Base-by-base conservation (phyloP, 2,329 filamentous ascomycete species). In the Claviceps cyperi region DNA sequence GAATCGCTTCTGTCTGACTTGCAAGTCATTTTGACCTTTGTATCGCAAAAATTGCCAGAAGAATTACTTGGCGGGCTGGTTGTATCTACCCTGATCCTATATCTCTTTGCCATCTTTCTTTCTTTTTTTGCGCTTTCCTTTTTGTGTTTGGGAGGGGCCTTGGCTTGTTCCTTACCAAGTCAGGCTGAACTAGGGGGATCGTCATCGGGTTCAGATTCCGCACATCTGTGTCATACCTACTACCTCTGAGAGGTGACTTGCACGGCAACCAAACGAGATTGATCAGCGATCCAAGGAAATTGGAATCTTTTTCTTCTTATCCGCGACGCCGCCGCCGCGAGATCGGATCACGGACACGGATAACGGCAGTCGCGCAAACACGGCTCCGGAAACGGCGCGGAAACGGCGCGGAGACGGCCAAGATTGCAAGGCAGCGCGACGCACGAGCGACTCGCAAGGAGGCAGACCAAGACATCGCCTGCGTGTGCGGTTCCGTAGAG, bases 1-100 rank as follows among this genome's bases (percentile, higher is more conserved):
- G 65, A 74, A 28, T 66, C 71, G 0, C 64, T 83, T 0, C 72
- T 83, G 38, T 55, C 61, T 3, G 79, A 83, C 54, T 62, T 84
- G 4, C 68, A 73, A 51, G 65, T 60, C 4, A 60, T 78, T 1
- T 68, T 82, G 46, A 58, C 61, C 1, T 82, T 78, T 56, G 62
- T 83, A 2, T 68, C 73, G 4, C 60, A 68, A 17, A 69, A 68
- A 41, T 63, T 84, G 0, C 78, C 80, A 0, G 51, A 66, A 9
- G 73, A 79, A 32, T 67, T 84, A 5, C 63, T 81, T 1, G 67
- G 72, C 45, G 72, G 45, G 21, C 24, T 22, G 19, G 21, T 28
- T 17, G 37, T 47, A 40, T 19, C 46, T 36, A 47, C 36, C 15
- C n/a, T 15, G 3, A 13, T 11, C 11, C 22, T 13, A 3, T 13